Evolutionary conservation across 345 rosid genomes (phyloP).

Genomic region (Firmiana major): DNA sequence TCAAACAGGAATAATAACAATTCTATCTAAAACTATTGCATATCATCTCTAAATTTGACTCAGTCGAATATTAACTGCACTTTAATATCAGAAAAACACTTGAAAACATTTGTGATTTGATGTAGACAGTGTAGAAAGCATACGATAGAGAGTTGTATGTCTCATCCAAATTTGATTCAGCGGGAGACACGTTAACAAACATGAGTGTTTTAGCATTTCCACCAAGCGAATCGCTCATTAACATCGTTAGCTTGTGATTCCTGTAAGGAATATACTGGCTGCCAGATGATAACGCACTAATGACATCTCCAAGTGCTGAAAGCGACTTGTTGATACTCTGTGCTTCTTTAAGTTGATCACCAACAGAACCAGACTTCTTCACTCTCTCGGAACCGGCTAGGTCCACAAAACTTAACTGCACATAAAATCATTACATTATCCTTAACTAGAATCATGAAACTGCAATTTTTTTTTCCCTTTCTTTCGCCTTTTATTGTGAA

Average conservation of each 20-base stretch:
- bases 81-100: neutral
- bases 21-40: neutral
- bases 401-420: conserved; percentile 95
- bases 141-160: conserved; percentile 82
- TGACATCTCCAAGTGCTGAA: conserved; percentile 93
- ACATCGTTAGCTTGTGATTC: conserved; percentile 92
- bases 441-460: neutral
- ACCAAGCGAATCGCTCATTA: conserved; percentile 97
- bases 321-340: conserved; percentile 96
- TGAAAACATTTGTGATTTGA: neutral
- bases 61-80: neutral
- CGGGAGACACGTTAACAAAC: conserved; percentile 92
- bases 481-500: neutral
- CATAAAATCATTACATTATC: conserved; percentile 6
- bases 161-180: conserved; percentile 88
- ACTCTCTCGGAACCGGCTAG: conserved; percentile 98
- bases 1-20: neutral
- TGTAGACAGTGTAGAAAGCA: conserved; percentile 21
- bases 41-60: neutral
- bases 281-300: conserved; percentile 82
- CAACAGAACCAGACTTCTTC: conserved; percentile 91
- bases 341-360: conserved; percentile 88
- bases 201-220: conserved; percentile 97
- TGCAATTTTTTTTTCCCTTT: neutral
- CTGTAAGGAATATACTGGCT: conserved; percentile 88